phyloP scores from a whole-genome alignment of 1,284 basidiomycete genomes.

The Sporisorium reilianum region DNA sequence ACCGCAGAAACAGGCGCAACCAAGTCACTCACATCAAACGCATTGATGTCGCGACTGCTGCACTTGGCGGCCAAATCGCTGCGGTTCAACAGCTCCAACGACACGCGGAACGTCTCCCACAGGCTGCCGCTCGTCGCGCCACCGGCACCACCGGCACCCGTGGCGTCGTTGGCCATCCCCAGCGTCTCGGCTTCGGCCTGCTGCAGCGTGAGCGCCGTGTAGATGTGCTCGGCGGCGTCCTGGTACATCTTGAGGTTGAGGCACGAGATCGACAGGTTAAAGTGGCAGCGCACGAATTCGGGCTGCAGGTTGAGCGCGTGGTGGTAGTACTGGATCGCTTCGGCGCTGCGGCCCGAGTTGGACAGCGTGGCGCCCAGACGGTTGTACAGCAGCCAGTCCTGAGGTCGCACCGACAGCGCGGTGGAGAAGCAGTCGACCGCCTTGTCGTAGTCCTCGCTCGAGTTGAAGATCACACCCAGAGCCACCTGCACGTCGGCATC shows the following conservation, averaged over 20 bases:
- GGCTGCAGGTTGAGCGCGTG: constrained; percentile 90
- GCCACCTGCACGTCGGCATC: constrained; percentile 95
- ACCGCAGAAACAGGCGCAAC: constrained; percentile 19
- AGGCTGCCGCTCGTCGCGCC: constrained; percentile 50
- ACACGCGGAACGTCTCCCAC: constrained; percentile 67
- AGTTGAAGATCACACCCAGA: constrained; percentile 91
- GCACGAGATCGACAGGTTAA: constrained; percentile 65
- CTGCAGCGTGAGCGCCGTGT: constrained; percentile 64
- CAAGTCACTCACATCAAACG: constrained; percentile 58
- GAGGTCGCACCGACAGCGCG: constrained; percentile 86
- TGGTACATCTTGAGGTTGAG: constrained; percentile 67
- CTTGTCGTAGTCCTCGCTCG: constrained; percentile 86
- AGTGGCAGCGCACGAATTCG: constrained; percentile 80
- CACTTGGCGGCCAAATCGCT: constrained; percentile 59
- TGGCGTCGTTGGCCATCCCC: constrained; percentile 12
- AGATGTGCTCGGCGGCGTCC: constrained; percentile 67
- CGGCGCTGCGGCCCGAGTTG: constrained; percentile 82
- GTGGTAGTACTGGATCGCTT: constrained; percentile 90
- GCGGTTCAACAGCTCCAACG: constrained; percentile 64
- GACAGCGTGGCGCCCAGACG: constrained; percentile 95
- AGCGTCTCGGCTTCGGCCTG: constrained; percentile 51
- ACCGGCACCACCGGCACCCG: too few species aligned
- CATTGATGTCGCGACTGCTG: constrained; percentile 46
- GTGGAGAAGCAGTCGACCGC: constrained; percentile 94
- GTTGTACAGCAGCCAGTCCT: constrained; percentile 96